Conservation (phyloP, 192 early-diverging fungal species). For the Podila epicladia region DNA sequence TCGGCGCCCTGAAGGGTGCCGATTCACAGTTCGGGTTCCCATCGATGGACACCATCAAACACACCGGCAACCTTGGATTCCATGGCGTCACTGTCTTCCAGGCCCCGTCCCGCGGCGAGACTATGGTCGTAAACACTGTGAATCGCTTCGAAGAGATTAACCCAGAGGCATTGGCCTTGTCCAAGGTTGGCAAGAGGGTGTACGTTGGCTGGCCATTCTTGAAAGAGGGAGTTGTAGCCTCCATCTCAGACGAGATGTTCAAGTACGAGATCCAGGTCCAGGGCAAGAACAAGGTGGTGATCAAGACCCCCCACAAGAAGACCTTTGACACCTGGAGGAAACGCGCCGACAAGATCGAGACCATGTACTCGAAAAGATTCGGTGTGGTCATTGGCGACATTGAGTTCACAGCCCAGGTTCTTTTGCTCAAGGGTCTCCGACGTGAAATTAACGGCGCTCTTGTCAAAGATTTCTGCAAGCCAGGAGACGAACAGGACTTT, state of each 20-base stretch:
- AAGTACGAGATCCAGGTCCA: conserved; percentile 62
- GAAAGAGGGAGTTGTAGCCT: conserved; percentile 78
- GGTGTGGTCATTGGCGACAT: conserved; percentile 76
- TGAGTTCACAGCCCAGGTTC: conserved; percentile 66
- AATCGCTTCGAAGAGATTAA: conserved; percentile 61
- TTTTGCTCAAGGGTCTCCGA: conserved; percentile 69
- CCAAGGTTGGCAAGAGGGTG: conserved; percentile 66
- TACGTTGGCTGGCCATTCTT: conserved; percentile 91
- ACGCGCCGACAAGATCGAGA: conserved; percentile 66
- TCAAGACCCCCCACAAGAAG: conserved; percentile 55
- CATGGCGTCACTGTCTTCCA: conserved; percentile 88
- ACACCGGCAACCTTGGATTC: conserved; percentile 72
- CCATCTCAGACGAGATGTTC: conserved; percentile 77
- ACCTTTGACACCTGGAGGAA: conserved; percentile 65
- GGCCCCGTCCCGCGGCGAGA: conserved; percentile 66
- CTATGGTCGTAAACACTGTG: conserved; percentile 70
- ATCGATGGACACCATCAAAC: conserved; percentile 80
- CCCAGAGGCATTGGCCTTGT: conserved; percentile 65
- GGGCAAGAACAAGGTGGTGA: conserved; percentile 59
- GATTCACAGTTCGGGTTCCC: conserved; percentile 88
- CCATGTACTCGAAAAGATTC: conserved; percentile 73
- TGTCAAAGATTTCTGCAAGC: conserved; percentile 75
- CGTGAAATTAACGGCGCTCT: conserved; percentile 74
- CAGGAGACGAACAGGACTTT: conserved; percentile 53
- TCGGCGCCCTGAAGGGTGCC: conserved; percentile 70